Evolutionary conservation across 257 asterid species (phyloP).

Genomic region (Gentiana dahurica): DNA sequence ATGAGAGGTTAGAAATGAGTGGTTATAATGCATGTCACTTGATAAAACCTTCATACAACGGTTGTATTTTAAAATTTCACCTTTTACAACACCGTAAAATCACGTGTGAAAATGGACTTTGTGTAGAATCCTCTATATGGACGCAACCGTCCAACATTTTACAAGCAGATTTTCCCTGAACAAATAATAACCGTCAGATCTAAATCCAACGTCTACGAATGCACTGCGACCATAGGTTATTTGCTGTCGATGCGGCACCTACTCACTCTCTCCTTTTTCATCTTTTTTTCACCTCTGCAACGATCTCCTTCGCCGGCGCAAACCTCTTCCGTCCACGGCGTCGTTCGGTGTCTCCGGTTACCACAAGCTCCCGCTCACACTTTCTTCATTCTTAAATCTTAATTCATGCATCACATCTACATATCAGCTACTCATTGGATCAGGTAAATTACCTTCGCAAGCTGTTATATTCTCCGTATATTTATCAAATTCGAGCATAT

Average conservation of each 20-base stretch:
- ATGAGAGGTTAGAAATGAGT: no score
- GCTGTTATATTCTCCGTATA: conserved; percentile 1
- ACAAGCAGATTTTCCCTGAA: conserved; percentile 1
- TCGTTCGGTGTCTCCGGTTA: conserved; percentile 4
- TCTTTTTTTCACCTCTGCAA: background rate
- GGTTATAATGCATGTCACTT: no score
- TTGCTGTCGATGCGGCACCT: conserved; percentile 17
- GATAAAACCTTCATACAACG: no score
- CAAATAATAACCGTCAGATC: background rate
- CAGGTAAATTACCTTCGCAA: no score
- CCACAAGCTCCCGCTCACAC: background rate
- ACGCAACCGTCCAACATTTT: no score
- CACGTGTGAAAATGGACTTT: no score
- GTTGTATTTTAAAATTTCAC: no score
- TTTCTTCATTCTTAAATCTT: background rate
- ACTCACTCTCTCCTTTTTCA: conserved; percentile 7
- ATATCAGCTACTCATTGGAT: no score
- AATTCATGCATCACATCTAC: conserved; percentile 2
- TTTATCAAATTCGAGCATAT: background rate
- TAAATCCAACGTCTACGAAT: conserved; percentile 3
- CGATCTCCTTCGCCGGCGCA: conserved; percentile 3
- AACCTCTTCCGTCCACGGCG: conserved; percentile 2
- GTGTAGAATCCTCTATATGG: no score
- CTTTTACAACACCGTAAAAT: no score
- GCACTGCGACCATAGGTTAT: conserved; percentile 1